phyloP scores from a whole-genome alignment of 345 rosid species.

The Dimocarpus longan region DNA sequence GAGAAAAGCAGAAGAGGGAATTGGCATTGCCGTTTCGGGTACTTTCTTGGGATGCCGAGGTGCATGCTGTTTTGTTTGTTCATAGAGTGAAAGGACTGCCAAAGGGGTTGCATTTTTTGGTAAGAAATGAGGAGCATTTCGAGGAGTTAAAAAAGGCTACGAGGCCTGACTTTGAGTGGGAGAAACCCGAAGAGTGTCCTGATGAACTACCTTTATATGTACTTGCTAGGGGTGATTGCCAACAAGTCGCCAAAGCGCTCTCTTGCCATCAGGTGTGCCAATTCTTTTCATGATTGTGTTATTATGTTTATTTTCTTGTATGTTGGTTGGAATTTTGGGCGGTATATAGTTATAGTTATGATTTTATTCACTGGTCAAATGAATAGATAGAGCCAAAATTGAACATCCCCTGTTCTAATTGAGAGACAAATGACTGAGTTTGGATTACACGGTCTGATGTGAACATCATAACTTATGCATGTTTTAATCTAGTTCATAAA shows the following conservation, averaged over 20 bases:
- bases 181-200: conserved; percentile 81
- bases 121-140: conserved; percentile 84
- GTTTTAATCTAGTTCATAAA: not conserved
- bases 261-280: conserved; percentile 79
- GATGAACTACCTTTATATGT: conserved; percentile 61
- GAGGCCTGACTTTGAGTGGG: conserved; percentile 68
- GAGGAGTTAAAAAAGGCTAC: conserved; percentile 54
- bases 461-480: not conserved
- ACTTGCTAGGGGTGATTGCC: conserved; percentile 63
- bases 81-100: conserved; percentile 74
- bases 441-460: not conserved
- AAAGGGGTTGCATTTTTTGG: conserved; percentile 78
- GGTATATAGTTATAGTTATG: not conserved
- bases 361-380: not conserved
- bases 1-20: conserved; percentile 55
- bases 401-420: not conserved
- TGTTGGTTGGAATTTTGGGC: not conserved
- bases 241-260: conserved; percentile 61
- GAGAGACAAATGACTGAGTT: not conserved
- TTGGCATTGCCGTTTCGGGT: conserved; percentile 72
- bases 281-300: not conserved
- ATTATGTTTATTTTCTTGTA: not conserved
- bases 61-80: conserved; percentile 85
- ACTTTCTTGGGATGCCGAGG: conserved; percentile 88
- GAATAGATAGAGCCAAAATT: not conserved